Conservation (phyloP, 2,329 filamentous ascomycete genomes). For the Alternaria arbusti region DNA sequence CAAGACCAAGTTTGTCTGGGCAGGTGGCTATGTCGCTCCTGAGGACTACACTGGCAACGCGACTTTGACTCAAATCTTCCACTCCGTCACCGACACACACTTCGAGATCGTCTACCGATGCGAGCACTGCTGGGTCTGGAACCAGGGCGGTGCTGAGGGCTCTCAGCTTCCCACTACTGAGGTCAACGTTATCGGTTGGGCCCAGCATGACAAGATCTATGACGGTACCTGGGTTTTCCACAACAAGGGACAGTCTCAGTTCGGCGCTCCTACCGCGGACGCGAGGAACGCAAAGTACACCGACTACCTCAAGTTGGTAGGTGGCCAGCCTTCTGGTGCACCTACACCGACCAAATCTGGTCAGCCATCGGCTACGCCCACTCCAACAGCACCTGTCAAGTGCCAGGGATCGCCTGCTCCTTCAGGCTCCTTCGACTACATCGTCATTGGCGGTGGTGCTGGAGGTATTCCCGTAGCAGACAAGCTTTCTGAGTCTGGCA, state of each 20-base stretch:
- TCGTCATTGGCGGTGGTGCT: slow-evolving; percentile 68
- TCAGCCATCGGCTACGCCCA: slow-evolving; percentile 30
- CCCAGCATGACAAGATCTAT: slow-evolving; percentile 54
- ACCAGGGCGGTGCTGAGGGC: slow-evolving; percentile 50
- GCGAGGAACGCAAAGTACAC: slow-evolving; percentile 55
- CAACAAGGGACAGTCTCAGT: slow-evolving; percentile 62
- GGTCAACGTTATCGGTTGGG: slow-evolving; percentile 61
- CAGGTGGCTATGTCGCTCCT: slow-evolving; percentile 64
- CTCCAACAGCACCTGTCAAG: slow-evolving; percentile 39
- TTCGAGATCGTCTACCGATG: slow-evolving; percentile 72
- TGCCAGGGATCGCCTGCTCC: slow-evolving; percentile 47
- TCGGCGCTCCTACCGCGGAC: slow-evolving; percentile 53
- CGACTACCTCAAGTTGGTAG: slow-evolving; percentile 49
- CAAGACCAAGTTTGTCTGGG: slow-evolving; percentile 42
- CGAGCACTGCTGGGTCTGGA: slow-evolving; percentile 56
- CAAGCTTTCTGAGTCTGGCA: slow-evolving; percentile 68
- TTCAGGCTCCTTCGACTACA: slow-evolving; percentile 65
- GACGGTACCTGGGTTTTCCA: slow-evolving; percentile 57
- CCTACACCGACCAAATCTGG: slow-evolving; percentile 30
- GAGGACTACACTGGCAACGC: slow-evolving; percentile 67
- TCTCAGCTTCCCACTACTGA: slow-evolving; percentile 46
- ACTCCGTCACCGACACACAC: slow-evolving; percentile 62
- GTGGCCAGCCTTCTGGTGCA: slow-evolving; percentile 21
- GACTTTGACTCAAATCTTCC: slow-evolving; percentile 66
- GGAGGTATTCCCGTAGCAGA: slow-evolving; percentile 66